phyloP scores from a whole-genome alignment of 208 protist species.

The Acanthamoeba quina region DNA sequence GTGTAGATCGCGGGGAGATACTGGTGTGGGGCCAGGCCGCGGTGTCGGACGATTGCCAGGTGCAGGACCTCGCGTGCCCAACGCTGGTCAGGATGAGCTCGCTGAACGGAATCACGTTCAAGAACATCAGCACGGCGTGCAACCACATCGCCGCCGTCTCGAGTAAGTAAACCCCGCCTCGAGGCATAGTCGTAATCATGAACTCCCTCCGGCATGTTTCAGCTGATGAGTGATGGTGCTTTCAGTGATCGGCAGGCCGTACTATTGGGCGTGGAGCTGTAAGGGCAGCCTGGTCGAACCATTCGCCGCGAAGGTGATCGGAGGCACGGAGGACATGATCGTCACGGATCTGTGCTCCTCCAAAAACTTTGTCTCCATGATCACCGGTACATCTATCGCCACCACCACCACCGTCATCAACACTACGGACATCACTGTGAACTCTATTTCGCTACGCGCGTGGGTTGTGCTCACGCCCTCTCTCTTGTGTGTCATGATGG shows the following conservation, averaged over 20 bases:
- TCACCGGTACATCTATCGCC: not conserved
- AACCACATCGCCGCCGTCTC: conserved; percentile 45
- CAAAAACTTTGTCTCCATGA: conserved; percentile 38
- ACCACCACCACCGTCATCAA: too few relatives aligned
- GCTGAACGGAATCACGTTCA: not conserved
- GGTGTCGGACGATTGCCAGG: not conserved
- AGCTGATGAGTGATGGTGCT: not conserved
- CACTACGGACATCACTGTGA: too few relatives aligned
- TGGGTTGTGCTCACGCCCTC: not conserved
- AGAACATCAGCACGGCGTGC: conserved; percentile 5
- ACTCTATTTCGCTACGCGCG: too few relatives aligned
- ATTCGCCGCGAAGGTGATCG: conserved; percentile 3
- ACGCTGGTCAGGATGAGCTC: conserved; percentile 15
- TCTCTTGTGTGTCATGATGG: too few relatives aligned
- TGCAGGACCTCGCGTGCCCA: not conserved
- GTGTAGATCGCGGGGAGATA: conserved; percentile 12
- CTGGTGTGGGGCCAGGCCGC: conserved; percentile 43
- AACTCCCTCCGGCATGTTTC: not conserved
- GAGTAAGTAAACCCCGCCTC: not conserved
- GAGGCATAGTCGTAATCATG: too few relatives aligned
- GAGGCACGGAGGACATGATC: conserved; percentile 25
- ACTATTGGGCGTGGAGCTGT: conserved; percentile 44
- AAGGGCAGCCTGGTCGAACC: not conserved
- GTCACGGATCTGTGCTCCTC: conserved; percentile 17
- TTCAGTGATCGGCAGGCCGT: conserved; percentile 11